Evolutionary conservation across 164 flowering plant genomes (phyloP), one percentile per base, ranked within the genome.

Genomic region (Liriodendron chinense): DNA sequence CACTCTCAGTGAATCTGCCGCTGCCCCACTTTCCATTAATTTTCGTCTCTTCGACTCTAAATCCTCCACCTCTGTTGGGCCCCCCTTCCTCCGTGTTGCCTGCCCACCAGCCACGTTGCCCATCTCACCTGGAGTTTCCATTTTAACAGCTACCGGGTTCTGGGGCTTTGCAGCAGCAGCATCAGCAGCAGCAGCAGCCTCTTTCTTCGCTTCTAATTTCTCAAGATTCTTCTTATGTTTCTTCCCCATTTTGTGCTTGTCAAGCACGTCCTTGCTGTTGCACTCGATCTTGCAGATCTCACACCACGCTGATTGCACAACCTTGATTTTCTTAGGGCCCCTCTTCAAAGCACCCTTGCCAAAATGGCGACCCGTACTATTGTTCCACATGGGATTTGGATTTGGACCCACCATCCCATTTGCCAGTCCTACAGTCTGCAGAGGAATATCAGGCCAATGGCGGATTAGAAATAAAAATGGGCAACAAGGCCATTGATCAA

Each of bases 251-350:
- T 74, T 83, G 78, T 90, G 92, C 65, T 79, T 65, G 8, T 79
- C 81, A 7, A 87, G 86, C 50, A 84, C 86, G 34, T 82, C 88
- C 25, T 76, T 79, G 81, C 82, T 86, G 76, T 71, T 84, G 66
- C 92, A 89, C 1, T 81, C 84, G 66, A 87, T 65, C 47, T 85
- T 87, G 79, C 92, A 87, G 47, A 86, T 64, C 63, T 85, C 91
- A 82, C 94, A 89, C 82, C 87, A 82, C 8, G 75, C 80, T 48
- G 87, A 82, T 70, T 86, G 89, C 21, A 82, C 80, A 63, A 83
- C 68, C 73, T 83, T 85, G 24, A 79, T 78, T 79, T 82, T 86
- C 83, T 83, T 85, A 2, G 74, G 78, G 47, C 21, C 75, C 72
- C 61, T 80, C 74, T 71, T 78, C 77, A 43, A 8, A 8, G 9